Base-by-base conservation (phyloP, 2,329 filamentous ascomycete species). In the Aspergillus candidus region DNA sequence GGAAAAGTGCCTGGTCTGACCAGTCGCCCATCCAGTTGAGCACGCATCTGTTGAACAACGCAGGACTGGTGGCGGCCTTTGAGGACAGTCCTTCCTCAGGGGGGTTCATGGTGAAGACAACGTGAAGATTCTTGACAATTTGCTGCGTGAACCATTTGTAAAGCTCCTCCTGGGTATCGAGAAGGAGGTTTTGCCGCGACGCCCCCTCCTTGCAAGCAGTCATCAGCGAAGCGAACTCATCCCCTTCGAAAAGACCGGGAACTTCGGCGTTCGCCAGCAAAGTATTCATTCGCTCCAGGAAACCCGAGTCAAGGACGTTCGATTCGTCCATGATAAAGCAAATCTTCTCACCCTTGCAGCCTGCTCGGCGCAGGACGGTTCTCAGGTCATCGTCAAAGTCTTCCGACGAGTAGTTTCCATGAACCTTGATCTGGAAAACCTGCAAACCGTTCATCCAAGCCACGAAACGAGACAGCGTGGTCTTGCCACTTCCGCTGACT, bases 131-230 rank as follows among this genome's bases (percentile, higher is more conserved):
- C 74, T 95, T 95, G 65, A 98, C 87, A 59, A 99, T 97, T 67
- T 99, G 93, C 59, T 94, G 88, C 0, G 94, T 98, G 72, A 99
- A 99, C 93, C 93, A 99, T 72, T 97, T 97, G 77, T 98, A 98
- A n/a, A 98, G 76, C 68, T 99, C 93, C 71, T 99, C 94, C 56
- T 95, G 90, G 1, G 93, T 97, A 70, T 99, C 93, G 1, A 98
- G 79, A 47, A 97, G 82, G 46, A 97, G 77, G 38, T 93, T 93
- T 72, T 98, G 93, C 50, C 90, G 84, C 66, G 98, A 93, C 14
- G 93, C 91, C 47, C 93, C 94, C 72, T 99, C 93, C 67, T 96
- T 97, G 74, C 94, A 98, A 43, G 90, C 89, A 18, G 94, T 98
- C 93, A 99, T 97, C 52, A 99, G 74, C n/a, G 93, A 87, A 12